Conservation (phyloP, 495 filamentous ascomycete genomes). For the Penicillium desertorum region DNA sequence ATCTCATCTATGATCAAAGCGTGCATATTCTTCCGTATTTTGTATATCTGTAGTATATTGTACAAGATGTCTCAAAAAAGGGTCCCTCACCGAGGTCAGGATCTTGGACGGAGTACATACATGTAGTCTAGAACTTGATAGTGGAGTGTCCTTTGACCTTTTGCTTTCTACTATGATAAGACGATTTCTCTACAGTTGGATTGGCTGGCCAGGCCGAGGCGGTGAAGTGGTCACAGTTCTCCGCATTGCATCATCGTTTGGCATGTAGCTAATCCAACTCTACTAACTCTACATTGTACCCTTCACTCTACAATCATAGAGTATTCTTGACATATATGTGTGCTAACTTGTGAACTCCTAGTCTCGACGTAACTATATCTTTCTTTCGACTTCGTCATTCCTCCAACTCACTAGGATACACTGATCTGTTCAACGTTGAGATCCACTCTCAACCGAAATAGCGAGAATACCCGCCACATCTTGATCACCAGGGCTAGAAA, state of each 20-base stretch:
- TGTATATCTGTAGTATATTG: background rate
- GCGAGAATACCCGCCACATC: background rate
- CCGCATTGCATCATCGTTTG: conserved; percentile 30
- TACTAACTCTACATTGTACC: background rate
- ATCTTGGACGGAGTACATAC: background rate
- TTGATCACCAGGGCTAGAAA: conserved; percentile 2
- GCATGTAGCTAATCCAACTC: background rate
- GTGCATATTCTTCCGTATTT: background rate
- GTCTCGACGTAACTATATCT: background rate
- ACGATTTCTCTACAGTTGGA: conserved; percentile 19
- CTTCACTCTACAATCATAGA: too few species aligned
- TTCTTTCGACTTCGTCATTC: background rate
- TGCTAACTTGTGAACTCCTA: background rate
- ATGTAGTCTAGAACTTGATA: conserved; percentile 4
- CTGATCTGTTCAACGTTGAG: background rate
- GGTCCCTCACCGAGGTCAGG: background rate
- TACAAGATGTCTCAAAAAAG: background rate
- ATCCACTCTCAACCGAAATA: background rate
- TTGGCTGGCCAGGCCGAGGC: conserved; percentile 24
- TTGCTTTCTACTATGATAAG: conserved; percentile 14
- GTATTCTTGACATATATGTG: background rate
- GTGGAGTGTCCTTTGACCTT: background rate
- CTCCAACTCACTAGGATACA: background rate
- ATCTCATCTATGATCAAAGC: background rate
- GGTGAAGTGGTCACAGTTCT: conserved; percentile 23